Evolutionary conservation across 148 eudicot genomes (phyloP).

Genomic region (Amaranthus hypochondriacus): DNA sequence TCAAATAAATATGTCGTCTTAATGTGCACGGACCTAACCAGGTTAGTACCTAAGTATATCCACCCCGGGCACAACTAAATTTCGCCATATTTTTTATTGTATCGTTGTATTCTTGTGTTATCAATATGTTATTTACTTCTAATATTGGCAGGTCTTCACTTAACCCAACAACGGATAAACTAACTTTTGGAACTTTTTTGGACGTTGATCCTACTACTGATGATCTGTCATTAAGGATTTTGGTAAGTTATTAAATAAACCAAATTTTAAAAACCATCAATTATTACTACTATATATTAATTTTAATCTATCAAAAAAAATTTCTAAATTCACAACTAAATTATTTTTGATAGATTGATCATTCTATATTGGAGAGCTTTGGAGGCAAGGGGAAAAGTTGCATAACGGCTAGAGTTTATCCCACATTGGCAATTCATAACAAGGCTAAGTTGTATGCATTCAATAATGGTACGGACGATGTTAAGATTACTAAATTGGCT

Average conservation of each 20-base stretch:
- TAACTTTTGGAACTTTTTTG: constrained; percentile 46
- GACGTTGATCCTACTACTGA: constrained; percentile 48
- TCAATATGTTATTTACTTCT: not conserved
- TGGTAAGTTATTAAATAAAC: constrained; percentile 13
- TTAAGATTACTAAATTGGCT: constrained; percentile 31
- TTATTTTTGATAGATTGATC: constrained; percentile 44
- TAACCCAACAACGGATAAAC: constrained; percentile 38
- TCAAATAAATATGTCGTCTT: constrained; percentile 26
- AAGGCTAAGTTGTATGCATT: constrained; percentile 50
- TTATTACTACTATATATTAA: not conserved
- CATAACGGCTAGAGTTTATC: constrained; percentile 64
- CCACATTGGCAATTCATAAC: constrained; percentile 39
- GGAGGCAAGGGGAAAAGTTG: constrained; percentile 55
- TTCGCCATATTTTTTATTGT: not conserved
- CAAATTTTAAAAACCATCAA: not conserved
- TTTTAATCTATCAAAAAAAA: not conserved
- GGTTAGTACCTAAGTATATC: constrained; percentile 11
- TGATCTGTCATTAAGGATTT: constrained; percentile 31
- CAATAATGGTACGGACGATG: constrained; percentile 45
- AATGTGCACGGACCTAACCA: constrained; percentile 40
- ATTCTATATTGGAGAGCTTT: constrained; percentile 63
- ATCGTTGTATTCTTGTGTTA: not conserved
- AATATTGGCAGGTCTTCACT: constrained; percentile 36
- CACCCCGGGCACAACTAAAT: not conserved
- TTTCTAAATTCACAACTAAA: not conserved